Evolutionary conservation across 306 rosid genomes (phyloP).

Genomic region (Sindora glabra): DNA sequence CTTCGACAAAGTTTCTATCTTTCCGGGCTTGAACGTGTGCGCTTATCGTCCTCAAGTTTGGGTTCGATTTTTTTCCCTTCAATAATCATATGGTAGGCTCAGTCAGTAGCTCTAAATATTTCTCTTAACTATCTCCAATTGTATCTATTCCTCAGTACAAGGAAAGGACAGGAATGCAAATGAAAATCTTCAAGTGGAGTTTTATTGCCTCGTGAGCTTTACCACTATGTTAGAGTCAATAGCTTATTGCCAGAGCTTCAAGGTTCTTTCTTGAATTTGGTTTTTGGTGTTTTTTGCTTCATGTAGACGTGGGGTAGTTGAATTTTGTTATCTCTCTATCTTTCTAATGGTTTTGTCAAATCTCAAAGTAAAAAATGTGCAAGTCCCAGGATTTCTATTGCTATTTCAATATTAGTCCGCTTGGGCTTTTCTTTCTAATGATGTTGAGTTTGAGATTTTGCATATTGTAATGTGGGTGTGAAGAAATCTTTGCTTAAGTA

Average conservation of each 20-base stretch:
- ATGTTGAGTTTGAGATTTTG: too few species aligned
- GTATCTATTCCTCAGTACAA: not conserved
- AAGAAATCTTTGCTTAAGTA: too few species aligned
- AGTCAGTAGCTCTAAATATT: constrained; percentile 15
- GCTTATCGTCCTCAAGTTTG: constrained; percentile 37
- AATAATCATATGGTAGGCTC: not conserved
- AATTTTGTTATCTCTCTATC: not conserved
- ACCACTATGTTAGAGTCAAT: constrained; percentile 61
- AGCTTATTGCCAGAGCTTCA: constrained; percentile 49
- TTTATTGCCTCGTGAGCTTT: constrained; percentile 32
- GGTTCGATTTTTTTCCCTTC: constrained; percentile 8
- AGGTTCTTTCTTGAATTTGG: constrained; percentile 32
- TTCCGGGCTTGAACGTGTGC: constrained; percentile 39
- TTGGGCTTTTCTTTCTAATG: too few species aligned
- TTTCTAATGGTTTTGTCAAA: too few species aligned
- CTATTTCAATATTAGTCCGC: too few species aligned
- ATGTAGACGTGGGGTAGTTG: not conserved
- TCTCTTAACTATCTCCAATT: constrained; percentile 7
- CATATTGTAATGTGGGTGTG: too few species aligned
- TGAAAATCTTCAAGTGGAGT: constrained; percentile 31
- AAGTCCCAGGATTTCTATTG: too few species aligned
- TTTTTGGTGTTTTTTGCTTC: not conserved
- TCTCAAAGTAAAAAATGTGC: too few species aligned
- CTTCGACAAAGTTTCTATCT: not conserved
- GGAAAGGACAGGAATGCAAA: constrained; percentile 22